phyloP scores from a whole-genome alignment of 768 basidiomycete genomes.

The Stropharia rugosoannulata region DNA sequence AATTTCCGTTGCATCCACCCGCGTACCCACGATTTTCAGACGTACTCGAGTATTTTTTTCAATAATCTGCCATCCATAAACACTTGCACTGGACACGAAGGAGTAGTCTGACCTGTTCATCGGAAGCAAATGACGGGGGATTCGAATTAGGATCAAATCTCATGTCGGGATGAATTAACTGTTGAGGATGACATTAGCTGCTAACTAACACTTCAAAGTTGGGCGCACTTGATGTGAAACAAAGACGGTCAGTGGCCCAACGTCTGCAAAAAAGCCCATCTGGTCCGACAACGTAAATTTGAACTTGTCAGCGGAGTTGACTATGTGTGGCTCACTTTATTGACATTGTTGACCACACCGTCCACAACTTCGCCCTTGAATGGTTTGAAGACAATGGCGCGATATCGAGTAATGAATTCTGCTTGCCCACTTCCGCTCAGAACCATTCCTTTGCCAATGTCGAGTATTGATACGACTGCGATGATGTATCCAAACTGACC shows the following conservation, averaged over 20 bases:
- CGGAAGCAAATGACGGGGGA: conserved; percentile 94
- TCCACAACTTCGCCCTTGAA: conserved; percentile 99
- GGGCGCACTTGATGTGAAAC: conserved; percentile 87
- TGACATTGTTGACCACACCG: conserved; percentile 93
- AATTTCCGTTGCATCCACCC: conserved; percentile 97
- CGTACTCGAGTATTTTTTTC: conserved; percentile 92
- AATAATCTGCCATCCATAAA: conserved; percentile 60
- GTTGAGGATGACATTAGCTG: conserved; percentile 3
- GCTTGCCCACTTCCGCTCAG: conserved; percentile 91
- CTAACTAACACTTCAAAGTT: background rate
- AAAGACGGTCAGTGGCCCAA: conserved; percentile 92
- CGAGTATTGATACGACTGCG: conserved; percentile 85
- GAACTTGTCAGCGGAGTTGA: background rate
- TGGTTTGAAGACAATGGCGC: conserved; percentile 99
- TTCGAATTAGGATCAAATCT: conserved; percentile 94
- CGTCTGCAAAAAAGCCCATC: conserved; percentile 99
- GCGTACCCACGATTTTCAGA: conserved; percentile 96
- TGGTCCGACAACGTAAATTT: conserved; percentile 25
- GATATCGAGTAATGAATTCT: conserved; percentile 92
- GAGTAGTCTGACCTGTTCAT: conserved; percentile 64
- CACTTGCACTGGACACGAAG: background rate
- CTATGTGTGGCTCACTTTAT: conserved; percentile 64
- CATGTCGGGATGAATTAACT: conserved; percentile 95
- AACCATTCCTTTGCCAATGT: conserved; percentile 92
- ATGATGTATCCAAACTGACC: conserved; percentile 96